A percentile compares a stretch with the other conserved stretches of the same genome.
These are phyloP conservation scores for Pseudogymnoascus sp. DNA, from an alignment of 2,329 filamentous ascomycete genomes.

Conservation along the genomic window DNA sequence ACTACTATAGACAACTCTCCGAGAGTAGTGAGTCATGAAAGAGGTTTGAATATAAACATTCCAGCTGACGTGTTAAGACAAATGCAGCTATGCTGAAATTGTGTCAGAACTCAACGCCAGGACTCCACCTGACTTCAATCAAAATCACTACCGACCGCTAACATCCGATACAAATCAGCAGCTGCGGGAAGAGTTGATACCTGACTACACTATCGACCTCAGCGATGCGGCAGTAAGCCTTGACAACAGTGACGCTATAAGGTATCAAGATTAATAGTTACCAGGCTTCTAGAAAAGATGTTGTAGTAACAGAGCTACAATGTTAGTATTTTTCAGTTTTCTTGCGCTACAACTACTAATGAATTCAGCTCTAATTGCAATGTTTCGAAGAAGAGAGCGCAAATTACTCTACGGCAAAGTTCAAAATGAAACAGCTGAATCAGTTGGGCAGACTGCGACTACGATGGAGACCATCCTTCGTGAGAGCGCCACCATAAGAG, in stretches of 20 bases:
- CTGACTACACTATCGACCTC: background rate
- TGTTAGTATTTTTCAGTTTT: background rate
- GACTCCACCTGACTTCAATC: background rate
- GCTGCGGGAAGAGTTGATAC: background rate
- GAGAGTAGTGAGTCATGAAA: background rate
- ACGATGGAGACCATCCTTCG: background rate
- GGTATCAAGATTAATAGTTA: background rate
- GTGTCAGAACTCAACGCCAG: background rate
- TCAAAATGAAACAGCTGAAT: background rate
- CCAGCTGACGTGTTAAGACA: background rate
- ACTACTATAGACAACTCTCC: background rate
- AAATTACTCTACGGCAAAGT: background rate
- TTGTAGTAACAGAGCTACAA: background rate
- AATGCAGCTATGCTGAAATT: background rate
- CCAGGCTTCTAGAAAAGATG: background rate
- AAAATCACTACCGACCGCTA: background rate
- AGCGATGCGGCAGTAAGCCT: background rate
- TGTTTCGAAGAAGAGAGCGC: background rate
- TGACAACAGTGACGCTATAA: background rate
- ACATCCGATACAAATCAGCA: background rate
- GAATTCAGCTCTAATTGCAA: background rate
- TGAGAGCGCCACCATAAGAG: background rate
- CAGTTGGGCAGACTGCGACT: background rate
- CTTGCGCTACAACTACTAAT: background rate
- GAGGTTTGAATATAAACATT: background rate